Evolutionary conservation across 495 filamentous ascomycete genomes (phyloP), one percentile per base, ranked within the genome.

Genomic region (Penicillium macrosclerotiorum): DNA sequence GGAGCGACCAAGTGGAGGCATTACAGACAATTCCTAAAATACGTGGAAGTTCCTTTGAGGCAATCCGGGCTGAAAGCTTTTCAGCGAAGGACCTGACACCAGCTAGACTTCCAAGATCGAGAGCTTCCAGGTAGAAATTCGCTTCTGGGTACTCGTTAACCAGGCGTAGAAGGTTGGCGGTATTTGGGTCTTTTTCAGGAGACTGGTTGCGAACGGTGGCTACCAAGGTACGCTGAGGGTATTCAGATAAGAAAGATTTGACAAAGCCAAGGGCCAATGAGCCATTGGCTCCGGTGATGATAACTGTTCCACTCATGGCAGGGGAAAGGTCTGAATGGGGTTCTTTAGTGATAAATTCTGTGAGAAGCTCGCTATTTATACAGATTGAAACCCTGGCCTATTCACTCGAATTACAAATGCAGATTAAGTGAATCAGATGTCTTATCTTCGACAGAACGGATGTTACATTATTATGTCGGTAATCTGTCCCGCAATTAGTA

Each of bases 211-310:
- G 62, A 9, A 77, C 73, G 5, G 69, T 71, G 17, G 68, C 58
- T 20, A 77, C 49, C 3, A 60, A 35, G 0, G 68, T 69, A 40
- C 63, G 57, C 6, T 59, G 38, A 5, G 73, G 65, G 24, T 71
- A 72, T 1, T 53, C 46, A 2, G 49, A 42, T 5, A 77, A 58
- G 25, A 78, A 61, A 23, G 67, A 50, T 8, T 64, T 33, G 7
- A 72, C 65, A 5, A 72, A 66, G 11, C 60, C 69, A 19, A 75
- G 63, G 4, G 65, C 75, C 22, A 76, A 55, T 16, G 73, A 73
- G 51, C 73, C 63, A 46, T 76, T 77, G 22, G 74, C 74, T 19
- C 73, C 74, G 6, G 74, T 79, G 36, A 77, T 54, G 27, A 78
- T 44, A 34, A 76, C 57, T 13, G 71, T 72, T 23, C 69, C 71